A percentile compares a stretch with the other conserved stretches of the same genome.
Conservation (phyloP, 148 eudicot genomes). For the Selenicereus undatus region DNA sequence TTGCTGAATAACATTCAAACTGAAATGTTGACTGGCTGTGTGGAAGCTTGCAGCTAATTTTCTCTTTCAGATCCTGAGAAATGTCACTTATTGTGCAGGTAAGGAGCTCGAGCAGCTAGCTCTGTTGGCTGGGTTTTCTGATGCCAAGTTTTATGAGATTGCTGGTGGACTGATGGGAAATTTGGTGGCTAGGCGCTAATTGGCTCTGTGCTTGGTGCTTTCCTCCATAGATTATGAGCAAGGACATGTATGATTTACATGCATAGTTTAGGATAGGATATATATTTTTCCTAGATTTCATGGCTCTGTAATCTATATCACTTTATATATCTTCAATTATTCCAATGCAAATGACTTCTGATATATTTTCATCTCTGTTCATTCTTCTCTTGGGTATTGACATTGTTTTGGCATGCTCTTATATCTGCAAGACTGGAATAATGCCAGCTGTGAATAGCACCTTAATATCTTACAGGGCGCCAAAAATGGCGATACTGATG, state of each 20-base stretch:
- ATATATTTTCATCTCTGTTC: conserved; percentile 1
- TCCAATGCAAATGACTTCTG: conserved; percentile 1
- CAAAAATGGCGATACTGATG: conserved; percentile 58
- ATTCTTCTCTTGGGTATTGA: not conserved
- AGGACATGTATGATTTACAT: not conserved
- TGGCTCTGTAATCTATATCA: not conserved
- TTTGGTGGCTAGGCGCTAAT: conserved; percentile 62
- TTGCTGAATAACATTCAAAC: not conserved
- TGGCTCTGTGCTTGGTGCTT: conserved; percentile 3
- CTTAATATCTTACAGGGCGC: conserved; percentile 41
- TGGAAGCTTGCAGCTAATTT: not conserved
- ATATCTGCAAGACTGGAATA: not conserved
- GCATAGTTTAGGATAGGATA: conserved; percentile 9
- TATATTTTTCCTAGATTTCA: conserved; percentile 1
- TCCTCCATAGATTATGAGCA: conserved; percentile 21
- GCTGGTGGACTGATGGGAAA: conserved; percentile 87
- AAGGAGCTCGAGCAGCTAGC: conserved; percentile 79
- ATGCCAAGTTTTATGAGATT: conserved; percentile 65
- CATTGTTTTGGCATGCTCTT: no score
- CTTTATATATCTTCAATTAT: not conserved
- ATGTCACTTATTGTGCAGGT: conserved; percentile 40
- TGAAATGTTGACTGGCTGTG: conserved; percentile 2
- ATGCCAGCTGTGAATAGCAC: not conserved
- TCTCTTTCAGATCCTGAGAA: not conserved
- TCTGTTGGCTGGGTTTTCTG: conserved; percentile 56